phyloP scores from a whole-genome alignment of 208 protist species.

The Histomonas meleagridis region DNA sequence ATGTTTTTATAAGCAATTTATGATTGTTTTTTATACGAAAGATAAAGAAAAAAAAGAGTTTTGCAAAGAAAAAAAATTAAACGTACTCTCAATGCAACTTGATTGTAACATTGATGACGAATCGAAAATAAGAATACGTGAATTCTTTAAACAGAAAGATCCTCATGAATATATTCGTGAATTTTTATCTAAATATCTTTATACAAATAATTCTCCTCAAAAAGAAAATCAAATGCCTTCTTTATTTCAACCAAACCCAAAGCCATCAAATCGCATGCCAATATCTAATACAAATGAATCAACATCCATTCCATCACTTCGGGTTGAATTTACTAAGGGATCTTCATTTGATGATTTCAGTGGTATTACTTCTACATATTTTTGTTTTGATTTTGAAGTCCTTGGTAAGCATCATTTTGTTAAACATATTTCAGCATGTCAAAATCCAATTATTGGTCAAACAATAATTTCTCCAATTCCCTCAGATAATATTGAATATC shows the following conservation, averaged over 20 bases:
- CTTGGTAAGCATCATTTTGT: neutral
- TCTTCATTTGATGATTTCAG: neutral
- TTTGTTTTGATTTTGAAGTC: neutral
- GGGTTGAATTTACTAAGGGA: neutral
- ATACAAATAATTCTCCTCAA: neutral
- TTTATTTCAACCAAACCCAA: neutral
- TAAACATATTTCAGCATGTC: neutral
- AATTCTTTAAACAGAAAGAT: constrained; percentile 8
- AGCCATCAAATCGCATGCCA: neutral
- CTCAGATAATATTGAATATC: neutral
- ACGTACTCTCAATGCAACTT: constrained; percentile 13
- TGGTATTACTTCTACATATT: neutral
- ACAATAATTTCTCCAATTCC: neutral
- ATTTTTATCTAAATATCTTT: neutral
- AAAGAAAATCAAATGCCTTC: neutral
- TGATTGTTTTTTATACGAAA: too few species aligned
- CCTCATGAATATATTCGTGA: neutral
- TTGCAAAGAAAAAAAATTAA: neutral
- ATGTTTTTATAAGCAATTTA: too few species aligned
- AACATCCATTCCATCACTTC: neutral
- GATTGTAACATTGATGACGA: neutral
- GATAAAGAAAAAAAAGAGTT: too few species aligned
- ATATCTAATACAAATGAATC: neutral
- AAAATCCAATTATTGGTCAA: neutral
- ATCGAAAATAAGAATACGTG: neutral